Evolutionary conservation across 305 asterid species (phyloP).

Genomic region (Rubia balearica): DNA sequence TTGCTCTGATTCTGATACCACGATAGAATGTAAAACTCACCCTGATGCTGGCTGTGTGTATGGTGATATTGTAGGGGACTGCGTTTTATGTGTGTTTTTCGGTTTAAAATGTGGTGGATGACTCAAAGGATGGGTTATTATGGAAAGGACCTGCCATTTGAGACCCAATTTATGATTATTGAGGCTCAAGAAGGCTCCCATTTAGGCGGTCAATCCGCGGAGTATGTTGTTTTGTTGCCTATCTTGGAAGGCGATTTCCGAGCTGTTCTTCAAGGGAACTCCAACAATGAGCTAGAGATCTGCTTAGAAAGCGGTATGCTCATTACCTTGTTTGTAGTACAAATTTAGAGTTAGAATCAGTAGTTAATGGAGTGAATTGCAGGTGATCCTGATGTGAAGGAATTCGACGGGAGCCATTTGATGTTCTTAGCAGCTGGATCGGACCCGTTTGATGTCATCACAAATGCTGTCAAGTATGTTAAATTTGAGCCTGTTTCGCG

Average conservation of each 20-base stretch:
- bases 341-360: not conserved
- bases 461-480: slow-evolving; percentile 77
- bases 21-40: too few species aligned
- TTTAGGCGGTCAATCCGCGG: slow-evolving; percentile 33
- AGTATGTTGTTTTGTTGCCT: slow-evolving; percentile 72
- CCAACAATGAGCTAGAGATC: slow-evolving; percentile 70
- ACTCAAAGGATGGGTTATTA: slow-evolving; percentile 78
- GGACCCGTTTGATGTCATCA: slow-evolving; percentile 83
- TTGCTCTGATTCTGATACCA: too few species aligned
- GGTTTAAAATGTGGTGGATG: slow-evolving; percentile 99
- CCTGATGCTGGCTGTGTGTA: not conserved
- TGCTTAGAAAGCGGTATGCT: slow-evolving; percentile 86
- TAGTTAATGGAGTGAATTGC: slow-evolving; percentile 13
- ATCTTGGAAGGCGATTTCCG: slow-evolving; percentile 86
- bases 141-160: slow-evolving; percentile 78
- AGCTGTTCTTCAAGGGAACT: slow-evolving; percentile 88
- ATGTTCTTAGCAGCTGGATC: slow-evolving; percentile 85
- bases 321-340: not conserved
- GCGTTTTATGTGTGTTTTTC: slow-evolving; percentile 83
- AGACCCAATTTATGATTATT: slow-evolving; percentile 77
- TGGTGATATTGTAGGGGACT: slow-evolving; percentile 45
- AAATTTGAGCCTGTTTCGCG: not conserved
- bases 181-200: slow-evolving; percentile 57
- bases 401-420: slow-evolving; percentile 77
- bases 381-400: slow-evolving; percentile 88